Evolutionary conservation across 352 stramenopile genomes (phyloP).

Genomic region (Albugo candida): DNA sequence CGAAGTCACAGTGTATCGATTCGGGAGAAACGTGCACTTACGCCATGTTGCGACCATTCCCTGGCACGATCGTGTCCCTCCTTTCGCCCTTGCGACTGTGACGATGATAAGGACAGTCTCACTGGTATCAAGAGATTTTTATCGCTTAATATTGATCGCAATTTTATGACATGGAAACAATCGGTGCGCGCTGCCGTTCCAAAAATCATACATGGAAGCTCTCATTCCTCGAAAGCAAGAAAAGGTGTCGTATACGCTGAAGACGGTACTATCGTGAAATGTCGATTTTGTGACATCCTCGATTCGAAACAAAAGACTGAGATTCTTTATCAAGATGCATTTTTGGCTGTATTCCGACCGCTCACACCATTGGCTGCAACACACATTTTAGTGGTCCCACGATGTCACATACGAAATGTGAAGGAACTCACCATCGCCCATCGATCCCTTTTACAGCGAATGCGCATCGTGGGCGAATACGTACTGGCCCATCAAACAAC

Average conservation of each 20-base stretch:
- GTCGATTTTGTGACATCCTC: constrained; percentile 75
- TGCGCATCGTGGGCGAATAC: constrained; percentile 37
- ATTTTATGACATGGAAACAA: too few species aligned
- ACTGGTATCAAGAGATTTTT: too few species aligned
- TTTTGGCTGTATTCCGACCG: constrained; percentile 56
- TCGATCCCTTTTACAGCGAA: constrained; percentile 32
- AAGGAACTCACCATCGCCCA: constrained; percentile 53
- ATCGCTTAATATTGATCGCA: too few species aligned
- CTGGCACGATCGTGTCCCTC: too few species aligned
- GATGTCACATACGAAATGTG: constrained; percentile 70
- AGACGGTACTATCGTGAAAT: constrained; percentile 42
- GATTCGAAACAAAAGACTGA: constrained; percentile 22
- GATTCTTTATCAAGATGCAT: constrained; percentile 66
- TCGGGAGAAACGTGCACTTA: too few species aligned
- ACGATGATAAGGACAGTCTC: too few species aligned
- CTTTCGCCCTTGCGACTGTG: too few species aligned
- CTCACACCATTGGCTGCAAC: constrained; percentile 41
- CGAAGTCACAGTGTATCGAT: too few species aligned
- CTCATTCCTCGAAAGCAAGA: constrained; percentile 1
- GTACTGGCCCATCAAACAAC: constrained; percentile 15
- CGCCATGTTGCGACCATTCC: too few species aligned
- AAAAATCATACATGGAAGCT: too few species aligned
- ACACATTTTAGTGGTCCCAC: constrained; percentile 67
- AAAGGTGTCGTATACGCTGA: constrained; percentile 58
- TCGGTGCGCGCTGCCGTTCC: too few species aligned